Base-by-base conservation (phyloP, 768 basidiomycete species). In the Mycena rosella region DNA sequence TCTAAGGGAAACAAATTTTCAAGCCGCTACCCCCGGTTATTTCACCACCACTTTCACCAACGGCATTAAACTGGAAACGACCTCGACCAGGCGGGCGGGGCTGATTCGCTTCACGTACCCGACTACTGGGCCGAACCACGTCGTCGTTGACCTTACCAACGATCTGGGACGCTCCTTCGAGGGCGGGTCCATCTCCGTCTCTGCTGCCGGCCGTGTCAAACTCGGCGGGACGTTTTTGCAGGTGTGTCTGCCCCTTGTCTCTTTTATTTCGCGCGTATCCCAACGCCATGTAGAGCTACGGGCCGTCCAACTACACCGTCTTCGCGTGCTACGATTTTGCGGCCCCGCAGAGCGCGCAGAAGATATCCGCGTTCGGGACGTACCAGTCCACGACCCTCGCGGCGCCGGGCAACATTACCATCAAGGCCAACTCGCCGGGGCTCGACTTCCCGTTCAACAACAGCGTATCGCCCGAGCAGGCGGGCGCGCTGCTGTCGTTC, bases 81-180 rank as follows among this genome's bases (percentile, higher is more conserved):
- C 89, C 1, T 87, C 87, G 0, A 89, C 88, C 3, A 82, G 89
- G 32, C 83, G 88, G 47, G 84, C 88, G 17, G 88, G 87, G 0
- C 75, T 89, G 29, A 88, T 89, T 68, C 83, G 86, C 0, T 90
- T 89, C 73, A 89, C 87, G 7, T 90, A 85, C 73, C 88, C 85
- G 15, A 73, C 75, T 13, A 74, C 76, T 14, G 79, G 80, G 34
- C 82, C 81, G 1, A 88, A 85, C 68, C 83, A 86, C 67, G 82
- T 87, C 17, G 82, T 89, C 10, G 78, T 84, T 10, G 83, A 85
- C 62, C 77, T 84, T 9, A 80, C 82, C 4, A 80, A 84, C 64
- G 83, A 84, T 69, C 63, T 87, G 34, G 80, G 81, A 65, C 80
- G 85, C 7, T 86, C 85, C 0, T 87, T 86, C 63, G 76, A 82